Base-by-base conservation (phyloP, 2,329 filamentous ascomycete genomes). In the Leptodontidium sp. region DNA sequence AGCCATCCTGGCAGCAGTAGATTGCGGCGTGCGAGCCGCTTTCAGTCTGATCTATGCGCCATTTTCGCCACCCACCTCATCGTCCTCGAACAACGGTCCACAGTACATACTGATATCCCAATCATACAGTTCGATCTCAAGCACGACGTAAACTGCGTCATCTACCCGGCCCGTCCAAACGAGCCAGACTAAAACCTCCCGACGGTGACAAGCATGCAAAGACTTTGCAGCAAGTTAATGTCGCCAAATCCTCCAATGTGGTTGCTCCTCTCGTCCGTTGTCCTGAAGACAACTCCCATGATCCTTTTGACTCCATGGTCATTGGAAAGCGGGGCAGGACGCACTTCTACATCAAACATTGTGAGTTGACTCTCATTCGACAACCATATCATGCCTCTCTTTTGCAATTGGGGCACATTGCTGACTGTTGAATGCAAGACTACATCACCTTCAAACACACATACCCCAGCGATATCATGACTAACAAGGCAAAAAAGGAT, bases 71-170 rank as follows among this genome's bases (percentile, higher is more conserved):
- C 38, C 24, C 5, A 45, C 8, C 24, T 32, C 40, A 17, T 17
- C 11, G 17, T 12, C 40, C 40, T 12, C 12, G 24, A 12, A 8
- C 40, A 15, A 32, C 26, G 21, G 14, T 15, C n/a, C 15, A 11
- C 8, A 40, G 14, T 24, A 47, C 11, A 29, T 45, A 26, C 40
- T 62, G 59, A 62, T 62, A 12, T 15, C 17, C 1, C 15, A 35
- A n/a, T 50, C 43, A 62, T 35, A 47, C 43, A 62, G 59, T 65
- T 49, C 64, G 64, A 50, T 65, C 64, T 50, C 64, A 65, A 59
- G 64, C 64, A 32, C 24, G 69, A 32, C 69, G 69, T 7, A 70
- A 70, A 50, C 15, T 62, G 26, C 52, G 40, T 40, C 64, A 59
- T 11, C n/a, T 8, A 38, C 4, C 53, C 9, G 43, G 52, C 14